A percentile compares a stretch with the other conserved stretches of the same genome.
Evolutionary conservation across 148 eudicot species (phyloP).

Genomic region (Nepenthes gracilis): DNA sequence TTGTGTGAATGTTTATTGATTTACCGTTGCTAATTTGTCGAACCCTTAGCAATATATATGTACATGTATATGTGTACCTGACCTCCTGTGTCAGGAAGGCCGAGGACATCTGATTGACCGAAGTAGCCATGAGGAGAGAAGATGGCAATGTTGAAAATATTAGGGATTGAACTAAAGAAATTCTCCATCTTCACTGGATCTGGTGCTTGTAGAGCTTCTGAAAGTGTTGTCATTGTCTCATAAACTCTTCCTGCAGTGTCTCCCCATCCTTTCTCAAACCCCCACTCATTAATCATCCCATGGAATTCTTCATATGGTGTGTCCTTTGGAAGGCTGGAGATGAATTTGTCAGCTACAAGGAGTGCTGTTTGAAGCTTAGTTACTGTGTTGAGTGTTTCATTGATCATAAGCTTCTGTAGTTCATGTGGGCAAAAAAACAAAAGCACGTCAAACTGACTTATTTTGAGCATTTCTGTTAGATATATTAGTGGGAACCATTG

Average conservation of each 20-base stretch:
- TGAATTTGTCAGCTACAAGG: conserved; percentile 30
- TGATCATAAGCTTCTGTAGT: conserved; percentile 53
- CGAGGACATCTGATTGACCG: conserved; percentile 57
- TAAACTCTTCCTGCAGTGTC: conserved; percentile 34
- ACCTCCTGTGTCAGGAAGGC: conserved; percentile 69
- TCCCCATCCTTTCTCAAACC: conserved; percentile 73
- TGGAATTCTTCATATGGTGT: conserved; percentile 32
- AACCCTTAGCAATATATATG: neutral
- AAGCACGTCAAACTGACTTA: neutral
- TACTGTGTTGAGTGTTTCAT: conserved; percentile 37
- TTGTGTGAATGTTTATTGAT: too few relatives aligned
- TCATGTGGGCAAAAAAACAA: neutral
- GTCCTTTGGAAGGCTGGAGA: conserved; percentile 38
- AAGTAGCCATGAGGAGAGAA: conserved; percentile 57
- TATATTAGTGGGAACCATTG: conserved; percentile 5
- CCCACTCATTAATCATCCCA: conserved; percentile 51
- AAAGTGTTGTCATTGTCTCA: conserved; percentile 41
- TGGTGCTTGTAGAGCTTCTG: conserved; percentile 57
- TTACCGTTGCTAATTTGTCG: too few relatives aligned
- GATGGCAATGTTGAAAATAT: conserved; percentile 38
- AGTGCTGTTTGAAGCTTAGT: conserved; percentile 35
- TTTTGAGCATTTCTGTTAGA: neutral
- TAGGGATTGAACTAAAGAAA: conserved; percentile 42
- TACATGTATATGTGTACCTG: conserved; percentile 23
- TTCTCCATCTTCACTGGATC: conserved; percentile 32